phyloP scores from a whole-genome alignment of 2,329 filamentous ascomycete species.

The Ceratocystis harringtonii region DNA sequence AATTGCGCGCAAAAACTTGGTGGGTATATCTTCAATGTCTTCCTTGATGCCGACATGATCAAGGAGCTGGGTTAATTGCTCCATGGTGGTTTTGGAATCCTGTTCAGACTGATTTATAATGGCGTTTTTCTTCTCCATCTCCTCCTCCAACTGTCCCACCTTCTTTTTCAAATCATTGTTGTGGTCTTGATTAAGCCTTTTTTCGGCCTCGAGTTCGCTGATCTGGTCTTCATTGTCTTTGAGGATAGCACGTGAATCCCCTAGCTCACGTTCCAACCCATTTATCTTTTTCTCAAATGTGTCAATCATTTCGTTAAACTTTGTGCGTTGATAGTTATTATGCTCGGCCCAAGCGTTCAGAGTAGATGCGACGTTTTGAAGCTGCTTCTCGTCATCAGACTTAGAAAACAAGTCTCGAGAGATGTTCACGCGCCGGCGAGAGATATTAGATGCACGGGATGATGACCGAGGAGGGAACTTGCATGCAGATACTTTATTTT shows the following conservation, averaged over 20 bases:
- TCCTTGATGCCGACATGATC: not conserved
- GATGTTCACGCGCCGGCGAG: conserved; percentile 13
- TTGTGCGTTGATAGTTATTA: conserved; percentile 10
- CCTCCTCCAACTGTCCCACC: conserved; percentile 1
- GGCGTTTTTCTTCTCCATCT: not conserved
- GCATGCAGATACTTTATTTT: not conserved
- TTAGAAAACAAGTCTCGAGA: conserved; percentile 11
- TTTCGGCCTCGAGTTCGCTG: conserved; percentile 8
- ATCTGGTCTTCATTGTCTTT: conserved; percentile 9
- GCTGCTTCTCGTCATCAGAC: conserved; percentile 13
- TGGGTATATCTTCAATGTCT: not conserved
- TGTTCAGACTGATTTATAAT: not conserved
- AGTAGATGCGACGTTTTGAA: conserved; percentile 14
- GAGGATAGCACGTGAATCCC: not conserved
- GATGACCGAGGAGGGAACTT: conserved; percentile 6
- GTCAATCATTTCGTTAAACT: conserved; percentile 9
- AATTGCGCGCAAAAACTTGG: not conserved
- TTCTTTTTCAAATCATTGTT: conserved; percentile 3
- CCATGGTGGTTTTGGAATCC: not conserved
- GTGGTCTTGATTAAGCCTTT: not conserved
- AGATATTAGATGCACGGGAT: conserved; percentile 16
- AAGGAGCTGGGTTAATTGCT: not conserved
- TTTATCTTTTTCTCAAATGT: conserved; percentile 13
- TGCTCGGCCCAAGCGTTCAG: conserved; percentile 15
- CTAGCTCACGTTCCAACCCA: conserved; percentile 5